Base-by-base conservation (phyloP, 192 early-diverging fungal species). In the Diversispora eburnea region DNA sequence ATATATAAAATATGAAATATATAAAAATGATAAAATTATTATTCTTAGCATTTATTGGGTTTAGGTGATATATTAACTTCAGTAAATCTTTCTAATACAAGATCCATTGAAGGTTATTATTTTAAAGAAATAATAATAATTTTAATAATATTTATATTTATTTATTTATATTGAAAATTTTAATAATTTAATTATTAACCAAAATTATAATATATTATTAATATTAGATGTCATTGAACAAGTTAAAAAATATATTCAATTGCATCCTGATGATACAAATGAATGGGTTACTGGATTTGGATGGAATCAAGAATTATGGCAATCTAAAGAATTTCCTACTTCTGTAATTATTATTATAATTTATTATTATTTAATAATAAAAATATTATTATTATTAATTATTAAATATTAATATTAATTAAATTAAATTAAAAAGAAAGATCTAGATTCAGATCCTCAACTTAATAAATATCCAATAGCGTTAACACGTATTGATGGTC, bases 271-370 rank as follows among this genome's bases (percentile, higher is more conserved):
- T 20, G 54, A 45, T 3, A 70, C 10, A 20, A 61, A 78, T 51
- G 22, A 19, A 25, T 87, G 85, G 85, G 45, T 87, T 20, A 52
- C 72, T 17, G 86, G 86, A 39, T 67, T 58, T 42, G 86, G 86
- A 33, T 87, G 85, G 85, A 86, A 87, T 80, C 85, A 87, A 63
- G 84, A 77, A 19, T 46, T 54, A 15, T 88, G 79, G 77, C 43
- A 55, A 12, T 51, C 59, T 9, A 78, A 62, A 51, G 33, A 19
- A 39, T 84, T 87, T 71, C 84, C 84, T 13, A 75, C 75, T 12
- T 57, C 59, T 49, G 81, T 80, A 65, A 70, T 22, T 42, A 39
- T 46, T 72, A 59, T 33, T 47, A 12, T 5, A 70, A 57, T 15
- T 61, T 13, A 43, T 45, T 3, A 39, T 45, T 17, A 20, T 43